A percentile compares a stretch with the other conserved stretches of the same genome.
These are phyloP conservation scores for Tricholoma bakamatsutake DNA, from an alignment of 768 basidiomycete genomes.

Conservation along the genomic window DNA sequence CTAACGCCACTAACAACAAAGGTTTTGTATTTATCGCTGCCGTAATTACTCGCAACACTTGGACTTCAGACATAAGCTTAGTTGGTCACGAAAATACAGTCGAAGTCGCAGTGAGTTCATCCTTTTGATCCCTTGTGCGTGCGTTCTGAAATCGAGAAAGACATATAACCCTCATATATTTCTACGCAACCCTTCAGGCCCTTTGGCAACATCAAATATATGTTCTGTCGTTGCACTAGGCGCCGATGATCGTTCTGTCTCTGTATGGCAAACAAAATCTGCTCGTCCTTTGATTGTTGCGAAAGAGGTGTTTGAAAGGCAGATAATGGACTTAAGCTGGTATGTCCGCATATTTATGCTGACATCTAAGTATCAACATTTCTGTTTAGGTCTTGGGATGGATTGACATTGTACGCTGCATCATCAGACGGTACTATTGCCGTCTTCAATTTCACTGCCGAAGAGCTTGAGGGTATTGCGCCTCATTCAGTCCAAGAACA, in stretches of 20 bases:
- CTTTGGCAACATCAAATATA: constrained; percentile 75
- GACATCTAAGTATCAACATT: background rate
- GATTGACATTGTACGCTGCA: constrained; percentile 86
- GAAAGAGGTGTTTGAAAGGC: constrained; percentile 89
- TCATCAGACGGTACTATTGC: constrained; percentile 95
- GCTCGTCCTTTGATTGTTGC: constrained; percentile 89
- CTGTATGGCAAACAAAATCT: constrained; percentile 93
- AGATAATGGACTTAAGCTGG: constrained; percentile 96
- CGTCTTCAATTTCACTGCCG: constrained; percentile 76
- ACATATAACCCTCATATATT: constrained; percentile 95
- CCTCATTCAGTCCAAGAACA: constrained; percentile 67
- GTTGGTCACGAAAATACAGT: constrained; percentile 98
- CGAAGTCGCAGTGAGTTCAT: constrained; percentile 75
- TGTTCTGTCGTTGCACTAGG: constrained; percentile 92
- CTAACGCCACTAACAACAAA: constrained; percentile 93
- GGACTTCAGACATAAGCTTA: constrained; percentile 88
- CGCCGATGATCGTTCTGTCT: constrained; percentile 89
- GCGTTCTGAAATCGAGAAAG: constrained; percentile 27
- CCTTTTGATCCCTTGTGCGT: background rate
- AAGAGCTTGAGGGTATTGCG: constrained; percentile 79
- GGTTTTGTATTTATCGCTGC: constrained; percentile 98
- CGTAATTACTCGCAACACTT: constrained; percentile 84
- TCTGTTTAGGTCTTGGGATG: constrained; percentile 78
- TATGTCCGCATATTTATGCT: constrained; percentile 29
- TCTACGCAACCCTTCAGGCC: constrained; percentile 61